Base-by-base conservation (phyloP, 2,329 filamentous ascomycete genomes). In the Diaporthe vaccinii region DNA sequence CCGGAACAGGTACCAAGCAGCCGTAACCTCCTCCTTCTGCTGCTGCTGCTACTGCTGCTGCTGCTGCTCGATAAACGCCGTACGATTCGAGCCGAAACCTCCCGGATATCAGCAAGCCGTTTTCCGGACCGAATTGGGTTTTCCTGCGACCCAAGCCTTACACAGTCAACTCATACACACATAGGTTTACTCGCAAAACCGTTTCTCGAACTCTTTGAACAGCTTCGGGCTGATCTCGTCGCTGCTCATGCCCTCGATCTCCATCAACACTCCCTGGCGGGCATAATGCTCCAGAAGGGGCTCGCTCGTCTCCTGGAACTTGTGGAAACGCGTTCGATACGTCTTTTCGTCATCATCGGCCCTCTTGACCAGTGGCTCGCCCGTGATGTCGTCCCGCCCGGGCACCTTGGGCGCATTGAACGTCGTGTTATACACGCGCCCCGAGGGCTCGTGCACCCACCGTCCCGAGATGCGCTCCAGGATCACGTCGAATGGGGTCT, bases 151-250 rank as follows among this genome's bases (percentile, higher is more conserved):
- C 34, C 31, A 31, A 41, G 49, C 25, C 28, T 44, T 55, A 25
- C 22, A 62, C 58, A 65, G 25, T 34, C n/a, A 39, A 36, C 41
- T 53, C 62, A 36, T 72, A 67, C 28, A 59, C 34, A 44, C 10
- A 59, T 36, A 57, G 57, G 22, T n/a, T 73, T 70, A 77, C 12
- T 77, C 74, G 44, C 77, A 88, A 85, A 98, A 98, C 74, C 93
- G 90, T 81, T 87, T 91, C 85, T 94, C 92, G 83, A 99, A 94
- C 84, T 98, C 95, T 12, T 87, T 85, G 81, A 95, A 94, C 39
- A 99, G 87, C 86, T 95, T 92, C n/a, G 97, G 97, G 72, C 90
- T 96, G 79, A 99, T 99, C 85, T 98, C 97, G 82, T 99, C 95
- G 81, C 95, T 98, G 83, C 92, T 96, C 84, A 96, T 91, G 31